Evolutionary conservation across 352 stramenopile species (phyloP).

Genomic region (Pythium plurisporium): DNA sequence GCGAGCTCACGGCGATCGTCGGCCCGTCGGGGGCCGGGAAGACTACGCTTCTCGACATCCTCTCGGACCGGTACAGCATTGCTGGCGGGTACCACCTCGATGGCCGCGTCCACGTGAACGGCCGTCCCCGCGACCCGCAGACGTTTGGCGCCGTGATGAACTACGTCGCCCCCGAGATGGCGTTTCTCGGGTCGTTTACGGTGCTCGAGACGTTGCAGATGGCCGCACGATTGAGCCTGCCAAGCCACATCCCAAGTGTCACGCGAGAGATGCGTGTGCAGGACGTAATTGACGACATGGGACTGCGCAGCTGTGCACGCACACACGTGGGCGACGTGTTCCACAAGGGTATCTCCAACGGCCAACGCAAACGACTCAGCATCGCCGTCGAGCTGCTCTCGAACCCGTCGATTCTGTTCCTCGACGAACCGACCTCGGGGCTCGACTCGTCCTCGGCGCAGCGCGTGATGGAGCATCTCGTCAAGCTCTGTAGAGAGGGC

Average conservation of each 20-base stretch:
- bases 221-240: conserved; percentile 46
- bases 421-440: conserved; percentile 93
- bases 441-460: conserved; percentile 89
- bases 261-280: conserved; percentile 53
- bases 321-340: conserved; percentile 84
- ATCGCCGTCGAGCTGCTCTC: conserved; percentile 93
- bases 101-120: conserved; percentile 53
- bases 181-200: conserved; percentile 61
- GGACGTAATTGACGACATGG: conserved; percentile 67
- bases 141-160: conserved; percentile 46
- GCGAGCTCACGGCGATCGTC: conserved; percentile 67
- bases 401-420: conserved; percentile 92
- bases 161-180: conserved; percentile 62
- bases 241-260: conserved; percentile 33
- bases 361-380: conserved; percentile 89
- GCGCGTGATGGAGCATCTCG: conserved; percentile 81
- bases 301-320: conserved; percentile 39
- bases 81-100: conserved; percentile 29
- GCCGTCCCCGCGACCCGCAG: conserved; percentile 27
- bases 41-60: conserved; percentile 57
- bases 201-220: conserved; percentile 66
- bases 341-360: conserved; percentile 78
- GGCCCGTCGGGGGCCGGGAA: conserved; percentile 61
- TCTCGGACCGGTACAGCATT: conserved; percentile 43
- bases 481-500: conserved; percentile 39